Conservation (phyloP, 164 flowering plant genomes). For the Kalanchoe fedtschenkoi region DNA sequence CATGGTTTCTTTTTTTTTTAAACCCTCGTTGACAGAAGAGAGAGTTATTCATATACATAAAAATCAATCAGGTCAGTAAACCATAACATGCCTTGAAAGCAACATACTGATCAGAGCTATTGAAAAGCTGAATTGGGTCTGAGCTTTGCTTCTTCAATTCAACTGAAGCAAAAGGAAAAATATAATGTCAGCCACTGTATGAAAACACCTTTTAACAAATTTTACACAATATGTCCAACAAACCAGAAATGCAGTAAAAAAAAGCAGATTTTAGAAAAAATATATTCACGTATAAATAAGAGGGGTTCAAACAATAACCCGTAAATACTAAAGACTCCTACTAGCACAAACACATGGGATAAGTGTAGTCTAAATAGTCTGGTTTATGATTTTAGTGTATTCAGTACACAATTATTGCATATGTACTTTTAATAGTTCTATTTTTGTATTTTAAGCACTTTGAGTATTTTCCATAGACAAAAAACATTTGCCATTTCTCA, state of each 20-base stretch:
- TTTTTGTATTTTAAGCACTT: too few species aligned
- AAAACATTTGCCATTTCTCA: too few species aligned
- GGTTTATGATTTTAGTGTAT: too few species aligned
- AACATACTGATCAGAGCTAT: constrained; percentile 26
- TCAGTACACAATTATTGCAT: too few species aligned
- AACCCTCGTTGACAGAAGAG: neutral
- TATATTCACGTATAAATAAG: too few species aligned
- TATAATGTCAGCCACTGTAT: neutral
- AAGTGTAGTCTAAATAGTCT: too few species aligned
- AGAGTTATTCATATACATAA: too few species aligned
- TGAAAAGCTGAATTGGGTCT: constrained; percentile 25
- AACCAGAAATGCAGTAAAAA: neutral
- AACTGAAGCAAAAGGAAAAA: constrained; percentile 17
- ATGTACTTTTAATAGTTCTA: too few species aligned
- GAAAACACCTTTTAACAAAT: neutral
- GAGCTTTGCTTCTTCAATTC: constrained; percentile 41
- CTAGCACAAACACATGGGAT: too few species aligned
- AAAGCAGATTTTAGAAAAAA: neutral
- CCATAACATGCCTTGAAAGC: constrained; percentile 31
- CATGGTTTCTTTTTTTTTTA: neutral
- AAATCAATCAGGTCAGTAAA: neutral
- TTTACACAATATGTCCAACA: neutral
- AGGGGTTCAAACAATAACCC: too few species aligned
- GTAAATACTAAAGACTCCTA: too few species aligned
- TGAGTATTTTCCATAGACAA: too few species aligned